Evolutionary conservation across 1,284 basidiomycete genomes (phyloP).

Genomic region (Ganoderma lucidum): DNA sequence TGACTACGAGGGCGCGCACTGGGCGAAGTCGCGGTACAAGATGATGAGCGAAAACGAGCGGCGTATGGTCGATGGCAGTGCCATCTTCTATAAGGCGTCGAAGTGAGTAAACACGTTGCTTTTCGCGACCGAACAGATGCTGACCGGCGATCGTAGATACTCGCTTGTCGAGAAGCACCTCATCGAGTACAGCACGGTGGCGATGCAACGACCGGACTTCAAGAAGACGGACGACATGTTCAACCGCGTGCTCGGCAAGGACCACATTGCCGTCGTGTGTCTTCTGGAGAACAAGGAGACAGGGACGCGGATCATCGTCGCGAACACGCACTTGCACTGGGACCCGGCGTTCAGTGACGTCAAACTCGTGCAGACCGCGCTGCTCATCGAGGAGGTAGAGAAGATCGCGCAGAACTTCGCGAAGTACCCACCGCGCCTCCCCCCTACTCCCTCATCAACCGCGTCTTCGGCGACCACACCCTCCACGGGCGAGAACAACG

Average conservation of each 20-base stretch:
- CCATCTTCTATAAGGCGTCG: conserved; percentile 92
- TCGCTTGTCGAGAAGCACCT: conserved; percentile 94
- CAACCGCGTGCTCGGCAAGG: conserved; percentile 96
- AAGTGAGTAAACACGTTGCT: conserved; percentile 65
- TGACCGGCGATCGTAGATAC: conserved; percentile 65
- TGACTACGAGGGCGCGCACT: conserved; percentile 93
- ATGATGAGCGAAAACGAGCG: conserved; percentile 93
- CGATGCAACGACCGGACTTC: conserved; percentile 94
- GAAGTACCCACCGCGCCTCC: conserved; percentile 77
- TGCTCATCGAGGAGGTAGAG: conserved; percentile 93
- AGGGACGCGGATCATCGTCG: conserved; percentile 88
- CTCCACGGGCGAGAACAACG: conserved; percentile 42
- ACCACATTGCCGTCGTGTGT: conserved; percentile 92
- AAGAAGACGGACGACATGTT: conserved; percentile 99
- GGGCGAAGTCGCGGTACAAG: conserved; percentile 94
- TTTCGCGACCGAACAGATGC: not conserved
- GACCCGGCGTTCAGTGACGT: conserved; percentile 94
- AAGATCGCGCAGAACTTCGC: conserved; percentile 90
- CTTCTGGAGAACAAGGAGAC: conserved; percentile 89
- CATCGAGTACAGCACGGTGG: conserved; percentile 94
- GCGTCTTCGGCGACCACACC: conserved; percentile 35
- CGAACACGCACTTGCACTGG: conserved; percentile 96
- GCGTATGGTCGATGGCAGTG: conserved; percentile 94
- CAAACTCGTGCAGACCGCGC: conserved; percentile 95
- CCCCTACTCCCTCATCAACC: conserved; percentile 45